Evolutionary conservation across 352 stramenopile genomes (phyloP).

Genomic region (Phytophthora nicotianae): DNA sequence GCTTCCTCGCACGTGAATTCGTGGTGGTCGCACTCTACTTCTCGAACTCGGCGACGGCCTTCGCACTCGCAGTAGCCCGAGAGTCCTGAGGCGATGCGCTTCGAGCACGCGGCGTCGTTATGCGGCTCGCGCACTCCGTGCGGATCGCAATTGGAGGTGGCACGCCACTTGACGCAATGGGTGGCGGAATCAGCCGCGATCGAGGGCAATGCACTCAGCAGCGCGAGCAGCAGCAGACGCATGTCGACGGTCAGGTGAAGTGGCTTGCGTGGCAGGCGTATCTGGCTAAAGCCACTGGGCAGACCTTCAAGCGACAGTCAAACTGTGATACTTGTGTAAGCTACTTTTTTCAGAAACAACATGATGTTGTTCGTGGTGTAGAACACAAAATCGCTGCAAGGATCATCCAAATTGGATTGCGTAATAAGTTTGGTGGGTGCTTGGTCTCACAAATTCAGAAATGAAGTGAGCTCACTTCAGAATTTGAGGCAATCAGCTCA

Average conservation of each 20-base stretch:
- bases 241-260: slow-evolving; percentile 12
- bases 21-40: slow-evolving; percentile 81
- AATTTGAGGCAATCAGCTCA: not conserved
- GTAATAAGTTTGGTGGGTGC: slow-evolving; percentile 2
- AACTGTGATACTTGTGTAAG: not conserved
- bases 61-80: slow-evolving; percentile 87
- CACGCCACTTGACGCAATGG: slow-evolving; percentile 75
- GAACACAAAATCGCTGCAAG: not conserved
- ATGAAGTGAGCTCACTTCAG: not conserved
- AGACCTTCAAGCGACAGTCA: slow-evolving; percentile 15
- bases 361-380: slow-evolving; percentile 5
- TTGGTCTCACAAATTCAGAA: not conserved
- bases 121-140: slow-evolving; percentile 67
- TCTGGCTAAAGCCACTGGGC: not conserved
- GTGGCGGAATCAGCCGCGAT: slow-evolving; percentile 13
- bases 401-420: not conserved
- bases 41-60: slow-evolving; percentile 71
- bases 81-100: slow-evolving; percentile 48
- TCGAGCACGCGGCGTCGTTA: slow-evolving; percentile 63
- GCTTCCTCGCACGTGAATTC: slow-evolving; percentile 77
- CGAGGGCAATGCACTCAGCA: slow-evolving; percentile 7
- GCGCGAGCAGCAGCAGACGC: slow-evolving; percentile 21
- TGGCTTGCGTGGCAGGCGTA: slow-evolving; percentile 36
- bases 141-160: slow-evolving; percentile 70
- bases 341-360: not conserved